A percentile compares a stretch with the other conserved stretches of the same genome.
phyloP scores from a whole-genome alignment of 257 asterid species.

The Plectranthus barbatus region DNA sequence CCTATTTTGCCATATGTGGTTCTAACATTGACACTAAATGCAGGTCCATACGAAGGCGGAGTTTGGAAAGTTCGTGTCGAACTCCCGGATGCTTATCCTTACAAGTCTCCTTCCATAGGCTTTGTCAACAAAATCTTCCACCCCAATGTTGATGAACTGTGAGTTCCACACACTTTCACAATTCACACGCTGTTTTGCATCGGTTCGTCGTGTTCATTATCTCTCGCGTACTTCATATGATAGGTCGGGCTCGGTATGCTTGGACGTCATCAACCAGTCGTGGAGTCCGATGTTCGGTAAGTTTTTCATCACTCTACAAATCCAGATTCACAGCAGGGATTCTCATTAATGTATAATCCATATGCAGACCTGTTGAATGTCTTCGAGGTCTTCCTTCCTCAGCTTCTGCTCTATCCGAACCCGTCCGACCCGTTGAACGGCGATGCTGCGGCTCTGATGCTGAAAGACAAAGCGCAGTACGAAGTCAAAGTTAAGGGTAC shows the following conservation, averaged over 20 bases:
- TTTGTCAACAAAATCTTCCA: constrained; percentile 89
- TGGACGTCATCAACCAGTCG: constrained; percentile 90
- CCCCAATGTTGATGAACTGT: constrained; percentile 95
- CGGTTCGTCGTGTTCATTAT: not conserved
- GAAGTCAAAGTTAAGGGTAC: constrained; percentile 85
- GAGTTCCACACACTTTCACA: constrained; percentile 24
- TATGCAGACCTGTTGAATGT: constrained; percentile 80
- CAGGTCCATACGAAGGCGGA: constrained; percentile 91
- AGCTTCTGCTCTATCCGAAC: constrained; percentile 84
- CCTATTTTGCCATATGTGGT: not conserved
- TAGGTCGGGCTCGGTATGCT: constrained; percentile 91
- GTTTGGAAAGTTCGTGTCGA: constrained; percentile 90
- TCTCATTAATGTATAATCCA: not conserved
- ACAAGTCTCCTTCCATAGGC: constrained; percentile 89
- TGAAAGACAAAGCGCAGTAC: constrained; percentile 68
- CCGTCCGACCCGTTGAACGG: constrained; percentile 88
- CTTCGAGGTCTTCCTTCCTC: constrained; percentile 93
- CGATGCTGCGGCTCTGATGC: constrained; percentile 92
- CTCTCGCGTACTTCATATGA: constrained; percentile 9
- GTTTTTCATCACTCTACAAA: too few species aligned
- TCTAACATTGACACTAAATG: not conserved
- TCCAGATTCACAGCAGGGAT: too few species aligned
- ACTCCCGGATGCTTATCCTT: constrained; percentile 92
- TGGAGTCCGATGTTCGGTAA: constrained; percentile 98
- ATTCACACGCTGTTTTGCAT: too few species aligned